Evolutionary conservation across 140 eudicot genomes (phyloP), one percentile per base, ranked within the genome.

Genomic region (Cichorium intybus): DNA sequence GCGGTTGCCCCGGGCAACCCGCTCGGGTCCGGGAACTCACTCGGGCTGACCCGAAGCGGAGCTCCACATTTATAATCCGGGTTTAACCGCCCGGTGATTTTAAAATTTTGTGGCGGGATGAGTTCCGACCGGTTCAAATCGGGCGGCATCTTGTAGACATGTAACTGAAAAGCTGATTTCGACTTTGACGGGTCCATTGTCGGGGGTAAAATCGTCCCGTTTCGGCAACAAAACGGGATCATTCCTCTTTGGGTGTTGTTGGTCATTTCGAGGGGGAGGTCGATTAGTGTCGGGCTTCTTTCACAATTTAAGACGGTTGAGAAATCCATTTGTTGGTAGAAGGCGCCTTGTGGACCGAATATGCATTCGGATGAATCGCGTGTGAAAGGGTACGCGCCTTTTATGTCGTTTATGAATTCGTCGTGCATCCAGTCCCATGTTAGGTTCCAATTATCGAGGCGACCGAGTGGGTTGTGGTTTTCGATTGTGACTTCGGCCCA

Each of bases 361-460:
- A 89, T 75, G 55, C 99, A 93, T 2, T 66, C 79, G 1, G 93
- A 75, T 10, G 97, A 76, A 64, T 89, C 99, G 14, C 85, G 79
- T 4, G 76, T 79, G 43, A 62, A 80, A 0, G 99, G 88, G 26
- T 81, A 72, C 7, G 99, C 99, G 0, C 99, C 99, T 70, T 67
- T 81, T 71, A 82, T 88, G 68, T 81, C 66, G 9, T 62, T 62
- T 51, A 93, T 93, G 67, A 93, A 93, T 77, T 93, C 99, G 10
- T 84, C 97, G 11, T 81, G 68, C 99, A 93, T 93, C 99, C 99
- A 93, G 55, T 89, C 95, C 93, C 93, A 93, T 17, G 88, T 84
- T 27, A 93, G 60, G 52, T 77, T 80, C 99, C 99, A 93, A 60
- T 89, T 80, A 76, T 93, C 99, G 16, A 93, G 95, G 15, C 99